phyloP scores from a whole-genome alignment of 768 basidiomycete genomes.

The Phylloporus arenicola region DNA sequence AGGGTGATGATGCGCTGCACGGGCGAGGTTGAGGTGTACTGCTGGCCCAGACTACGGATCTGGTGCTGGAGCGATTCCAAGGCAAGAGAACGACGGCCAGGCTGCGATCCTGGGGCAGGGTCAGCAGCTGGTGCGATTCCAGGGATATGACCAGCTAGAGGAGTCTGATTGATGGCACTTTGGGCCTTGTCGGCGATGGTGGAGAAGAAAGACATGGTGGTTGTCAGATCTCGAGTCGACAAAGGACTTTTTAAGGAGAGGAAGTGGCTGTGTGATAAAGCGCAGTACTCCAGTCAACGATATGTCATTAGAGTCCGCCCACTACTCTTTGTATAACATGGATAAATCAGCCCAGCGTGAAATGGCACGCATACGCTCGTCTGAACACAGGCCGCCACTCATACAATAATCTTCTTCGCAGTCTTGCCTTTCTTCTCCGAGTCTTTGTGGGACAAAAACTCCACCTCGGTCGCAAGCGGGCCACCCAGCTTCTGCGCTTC shows the following conservation, averaged over 20 bases:
- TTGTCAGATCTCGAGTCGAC: slow-evolving; percentile 13
- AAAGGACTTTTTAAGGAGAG: slow-evolving; percentile 17
- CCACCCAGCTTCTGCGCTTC: slow-evolving; percentile 72
- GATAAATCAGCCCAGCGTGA: slow-evolving; percentile 28
- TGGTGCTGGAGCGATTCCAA: slow-evolving; percentile 66
- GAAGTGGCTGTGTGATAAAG: slow-evolving; percentile 19
- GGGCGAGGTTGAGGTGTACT: slow-evolving; percentile 64
- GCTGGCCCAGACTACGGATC: slow-evolving; percentile 66
- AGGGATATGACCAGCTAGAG: slow-evolving; percentile 55
- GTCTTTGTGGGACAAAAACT: slow-evolving; percentile 92
- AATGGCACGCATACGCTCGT: slow-evolving; percentile 9
- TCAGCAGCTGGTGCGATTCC: slow-evolving; percentile 32
- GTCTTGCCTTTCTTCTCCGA: slow-evolving; percentile 90
- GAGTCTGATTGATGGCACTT: slow-evolving; percentile 57
- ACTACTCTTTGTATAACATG: slow-evolving; percentile 24
- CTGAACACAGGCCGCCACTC: slow-evolving; percentile 20
- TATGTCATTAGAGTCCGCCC: slow-evolving; percentile 21
- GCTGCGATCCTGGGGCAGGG: slow-evolving; percentile 37
- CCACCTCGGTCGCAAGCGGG: slow-evolving; percentile 90
- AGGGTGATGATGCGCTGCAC: slow-evolving; percentile 76
- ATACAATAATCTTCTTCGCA: slow-evolving; percentile 74
- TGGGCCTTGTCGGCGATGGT: slow-evolving; percentile 76
- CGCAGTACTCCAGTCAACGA: slow-evolving; percentile 1
- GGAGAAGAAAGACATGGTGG: slow-evolving; percentile 57
- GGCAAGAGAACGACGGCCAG: slow-evolving; percentile 46